phyloP scores from a whole-genome alignment of 371 early-diverging fungal species.

The Parasitella parasitica region DNA sequence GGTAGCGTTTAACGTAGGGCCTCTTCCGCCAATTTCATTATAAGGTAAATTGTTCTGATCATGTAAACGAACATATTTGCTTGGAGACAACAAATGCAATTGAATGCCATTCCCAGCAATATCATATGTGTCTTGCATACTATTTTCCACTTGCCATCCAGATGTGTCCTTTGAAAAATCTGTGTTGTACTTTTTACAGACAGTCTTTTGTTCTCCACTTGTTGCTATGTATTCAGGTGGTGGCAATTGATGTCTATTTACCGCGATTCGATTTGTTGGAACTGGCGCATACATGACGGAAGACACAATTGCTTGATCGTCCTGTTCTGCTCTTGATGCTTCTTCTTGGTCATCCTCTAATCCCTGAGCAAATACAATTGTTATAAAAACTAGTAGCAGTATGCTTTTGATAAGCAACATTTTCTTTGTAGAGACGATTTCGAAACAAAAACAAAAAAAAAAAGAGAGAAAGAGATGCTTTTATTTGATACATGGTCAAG shows the following conservation, averaged over 20 bases:
- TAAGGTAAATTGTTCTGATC: slow-evolving; percentile 24
- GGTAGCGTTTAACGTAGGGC: slow-evolving; percentile 41
- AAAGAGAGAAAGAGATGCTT: not conserved
- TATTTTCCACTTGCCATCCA: slow-evolving; percentile 25
- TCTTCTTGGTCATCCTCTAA: not conserved
- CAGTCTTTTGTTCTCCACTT: slow-evolving; percentile 4
- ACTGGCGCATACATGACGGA: slow-evolving; percentile 18
- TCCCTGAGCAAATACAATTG: not conserved
- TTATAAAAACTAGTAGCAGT: not conserved
- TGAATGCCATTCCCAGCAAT: slow-evolving; percentile 2
- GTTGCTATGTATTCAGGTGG: not conserved
- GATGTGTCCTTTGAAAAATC: slow-evolving; percentile 3
- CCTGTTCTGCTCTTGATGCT: not conserved
- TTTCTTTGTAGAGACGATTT: not conserved
- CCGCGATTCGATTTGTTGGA: slow-evolving; percentile 4
- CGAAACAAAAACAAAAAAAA: not conserved
- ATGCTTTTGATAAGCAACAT: not conserved
- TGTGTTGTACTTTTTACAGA: slow-evolving; percentile 17
- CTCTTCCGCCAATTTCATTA: slow-evolving; percentile 33
- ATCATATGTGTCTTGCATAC: slow-evolving; percentile 27
- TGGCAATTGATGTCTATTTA: not conserved
- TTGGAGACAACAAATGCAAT: slow-evolving; percentile 12
- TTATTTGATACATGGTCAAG: not conserved
- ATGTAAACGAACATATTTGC: slow-evolving; percentile 9
- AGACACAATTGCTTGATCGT: slow-evolving; percentile 10